phyloP scores from a whole-genome alignment of 1,284 basidiomycete genomes.

The Apiotrichum siamense region DNA sequence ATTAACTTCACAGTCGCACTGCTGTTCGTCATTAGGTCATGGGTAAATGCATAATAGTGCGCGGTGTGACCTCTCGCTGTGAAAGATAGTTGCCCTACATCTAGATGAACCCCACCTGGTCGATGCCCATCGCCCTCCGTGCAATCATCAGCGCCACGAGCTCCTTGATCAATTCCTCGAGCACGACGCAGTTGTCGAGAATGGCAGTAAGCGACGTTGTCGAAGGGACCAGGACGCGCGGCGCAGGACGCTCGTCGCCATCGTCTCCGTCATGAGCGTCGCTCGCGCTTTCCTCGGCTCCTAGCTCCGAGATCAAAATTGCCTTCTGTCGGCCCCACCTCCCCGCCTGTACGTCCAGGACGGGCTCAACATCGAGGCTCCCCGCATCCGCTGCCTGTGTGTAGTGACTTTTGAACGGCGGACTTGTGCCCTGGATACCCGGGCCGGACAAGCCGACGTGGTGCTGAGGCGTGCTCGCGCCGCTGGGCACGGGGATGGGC shows the following conservation, averaged over 20 bases:
- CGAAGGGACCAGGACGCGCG: not conserved
- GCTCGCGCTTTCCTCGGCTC: not conserved
- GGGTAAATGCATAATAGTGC: no score
- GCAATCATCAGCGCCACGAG: conserved; percentile 80
- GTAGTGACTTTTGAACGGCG: conserved; percentile 66
- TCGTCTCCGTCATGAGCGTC: not conserved
- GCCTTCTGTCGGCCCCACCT: conserved; percentile 57
- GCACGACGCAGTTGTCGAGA: conserved; percentile 88
- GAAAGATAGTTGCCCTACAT: no score
- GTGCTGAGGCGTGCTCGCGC: not conserved
- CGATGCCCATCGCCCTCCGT: conserved; percentile 76
- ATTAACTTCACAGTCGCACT: no score
- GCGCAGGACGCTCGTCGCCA: conserved; percentile 4
- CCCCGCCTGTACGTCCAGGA: conserved; percentile 56
- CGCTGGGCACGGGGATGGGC: not conserved
- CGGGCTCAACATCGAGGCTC: conserved; percentile 60
- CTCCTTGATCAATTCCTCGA: conserved; percentile 96
- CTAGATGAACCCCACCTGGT: conserved; percentile 49
- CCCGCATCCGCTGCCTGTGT: conserved; percentile 64
- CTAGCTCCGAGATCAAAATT: no score
- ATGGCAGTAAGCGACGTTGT: conserved; percentile 49
- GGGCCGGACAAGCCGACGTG: not conserved
- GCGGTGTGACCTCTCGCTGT: no score
- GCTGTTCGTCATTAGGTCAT: no score
- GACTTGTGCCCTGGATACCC: conserved; percentile 1